Evolutionary conservation across 75 land plant genomes (phyloP).

Genomic region (Adiantum capillusveneris): DNA sequence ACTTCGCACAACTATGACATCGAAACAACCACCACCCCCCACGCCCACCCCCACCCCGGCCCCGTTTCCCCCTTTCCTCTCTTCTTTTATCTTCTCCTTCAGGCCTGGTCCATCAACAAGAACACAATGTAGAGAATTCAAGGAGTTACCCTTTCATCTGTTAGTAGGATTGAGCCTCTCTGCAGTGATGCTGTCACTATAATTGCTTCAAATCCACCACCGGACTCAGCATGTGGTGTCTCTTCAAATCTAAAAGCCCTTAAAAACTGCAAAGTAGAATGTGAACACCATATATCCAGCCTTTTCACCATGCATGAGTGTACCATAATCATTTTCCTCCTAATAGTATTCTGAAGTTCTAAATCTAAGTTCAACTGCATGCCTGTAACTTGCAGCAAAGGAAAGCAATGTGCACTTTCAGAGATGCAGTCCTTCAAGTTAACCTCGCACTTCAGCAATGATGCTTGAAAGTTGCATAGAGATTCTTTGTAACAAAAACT

Average conservation of each 20-base stretch:
- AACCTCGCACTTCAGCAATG: not conserved
- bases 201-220: not conserved
- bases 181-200: not conserved
- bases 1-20: too few species aligned
- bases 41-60: too few species aligned
- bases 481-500: not conserved
- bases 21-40: too few species aligned
- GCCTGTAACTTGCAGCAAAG: not conserved
- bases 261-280: not conserved
- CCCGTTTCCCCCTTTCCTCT: too few species aligned
- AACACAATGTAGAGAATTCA: too few species aligned
- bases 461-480: not conserved
- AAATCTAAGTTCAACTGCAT: not conserved
- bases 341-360: too few species aligned
- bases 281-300: constrained; percentile 1
- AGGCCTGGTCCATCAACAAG: too few species aligned
- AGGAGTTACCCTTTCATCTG: constrained; percentile 77
- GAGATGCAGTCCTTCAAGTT: not conserved
- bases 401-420: not conserved
- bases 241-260: not conserved
- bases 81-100: too few species aligned
- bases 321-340: too few species aligned
- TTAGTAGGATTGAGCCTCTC: constrained; percentile 57
- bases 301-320: not conserved
- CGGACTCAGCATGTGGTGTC: not conserved